Conservation (phyloP, 2,329 filamentous ascomycete genomes). For the Aspergillus costaricaensis region DNA sequence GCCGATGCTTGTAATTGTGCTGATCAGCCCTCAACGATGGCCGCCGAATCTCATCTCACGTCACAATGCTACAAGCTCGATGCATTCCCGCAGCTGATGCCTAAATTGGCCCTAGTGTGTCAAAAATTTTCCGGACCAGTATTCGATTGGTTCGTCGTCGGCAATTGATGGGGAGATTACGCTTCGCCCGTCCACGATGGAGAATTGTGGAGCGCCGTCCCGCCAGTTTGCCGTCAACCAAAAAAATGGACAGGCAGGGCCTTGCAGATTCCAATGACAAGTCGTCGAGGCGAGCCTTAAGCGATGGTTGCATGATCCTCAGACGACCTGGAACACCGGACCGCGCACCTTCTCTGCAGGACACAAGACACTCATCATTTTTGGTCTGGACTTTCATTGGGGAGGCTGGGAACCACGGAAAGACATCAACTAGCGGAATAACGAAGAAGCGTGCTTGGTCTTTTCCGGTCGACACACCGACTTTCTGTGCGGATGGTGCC, state of each 20-base stretch:
- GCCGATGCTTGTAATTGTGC: neutral
- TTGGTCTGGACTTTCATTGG: too few species aligned
- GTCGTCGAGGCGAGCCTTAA: neutral
- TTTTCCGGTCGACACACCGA: too few species aligned
- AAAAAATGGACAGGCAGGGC: neutral
- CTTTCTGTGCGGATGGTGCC: too few species aligned
- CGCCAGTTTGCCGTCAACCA: neutral
- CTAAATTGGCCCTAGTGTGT: neutral
- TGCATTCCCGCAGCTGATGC: neutral
- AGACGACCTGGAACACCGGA: too few species aligned
- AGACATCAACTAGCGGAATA: too few species aligned
- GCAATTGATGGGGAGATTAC: neutral
- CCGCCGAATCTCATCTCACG: constrained; percentile 1
- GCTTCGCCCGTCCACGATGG: neutral
- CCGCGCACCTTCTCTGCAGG: too few species aligned
- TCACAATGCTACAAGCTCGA: neutral
- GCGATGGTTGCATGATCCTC: too few species aligned
- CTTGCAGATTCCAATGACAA: neutral
- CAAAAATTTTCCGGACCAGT: neutral
- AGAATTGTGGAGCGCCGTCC: neutral
- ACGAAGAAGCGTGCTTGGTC: too few species aligned
- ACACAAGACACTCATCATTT: too few species aligned
- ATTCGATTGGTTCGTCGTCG: neutral
- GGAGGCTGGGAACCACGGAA: too few species aligned
- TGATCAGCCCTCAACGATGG: neutral